Base-by-base conservation (phyloP, 2,329 filamentous ascomycete species). In the Mollisiaceae sp. region DNA sequence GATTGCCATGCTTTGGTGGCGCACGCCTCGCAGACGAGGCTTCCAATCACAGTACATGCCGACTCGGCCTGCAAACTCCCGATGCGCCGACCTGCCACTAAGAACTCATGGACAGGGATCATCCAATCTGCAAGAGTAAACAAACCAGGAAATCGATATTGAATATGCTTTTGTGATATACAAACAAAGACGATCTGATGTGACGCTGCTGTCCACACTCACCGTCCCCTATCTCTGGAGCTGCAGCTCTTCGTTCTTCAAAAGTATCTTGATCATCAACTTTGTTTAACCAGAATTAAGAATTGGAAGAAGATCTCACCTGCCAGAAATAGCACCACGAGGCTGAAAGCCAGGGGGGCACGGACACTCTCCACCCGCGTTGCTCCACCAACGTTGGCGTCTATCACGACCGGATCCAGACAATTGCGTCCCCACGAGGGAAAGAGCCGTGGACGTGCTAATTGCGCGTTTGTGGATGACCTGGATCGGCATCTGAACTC, bases 121-220 rank as follows among this genome's bases (percentile, higher is more conserved):
- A 9, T 24, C 50, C 12, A 18, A 9, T 32, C 27, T 54, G 50
- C 50, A 35, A 54, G 4, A 24, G 55, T 57, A 57, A 57, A 57
- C 55, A 57, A 57, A 57, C 55, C 55, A 57, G 55, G 55, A 57
- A 39, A 38, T 52, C 47, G 47, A 52, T 52, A 52, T 52, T 52
- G 24, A 18, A 52, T 52, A 11, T 20, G 47, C 22, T 52, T 52
- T 32, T 14, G 47, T 52, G 47, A 15, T 52, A 35, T 54, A 54
- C 50, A 54, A 54, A 54, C 50, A 54, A 54, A 32, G 14, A 35
- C 14, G 22, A 18, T 35, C 50, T 27, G 24, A 54, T 54, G 50
- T 54, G 50, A 54, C 50, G 22, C 50, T 54, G 50, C 32, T 27
- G 50, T 54, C 50, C 32, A 14, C 18, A 50, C 8, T n/a, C 11